phyloP scores from a whole-genome alignment of 768 basidiomycete species.

The Naganishia antarctica region DNA sequence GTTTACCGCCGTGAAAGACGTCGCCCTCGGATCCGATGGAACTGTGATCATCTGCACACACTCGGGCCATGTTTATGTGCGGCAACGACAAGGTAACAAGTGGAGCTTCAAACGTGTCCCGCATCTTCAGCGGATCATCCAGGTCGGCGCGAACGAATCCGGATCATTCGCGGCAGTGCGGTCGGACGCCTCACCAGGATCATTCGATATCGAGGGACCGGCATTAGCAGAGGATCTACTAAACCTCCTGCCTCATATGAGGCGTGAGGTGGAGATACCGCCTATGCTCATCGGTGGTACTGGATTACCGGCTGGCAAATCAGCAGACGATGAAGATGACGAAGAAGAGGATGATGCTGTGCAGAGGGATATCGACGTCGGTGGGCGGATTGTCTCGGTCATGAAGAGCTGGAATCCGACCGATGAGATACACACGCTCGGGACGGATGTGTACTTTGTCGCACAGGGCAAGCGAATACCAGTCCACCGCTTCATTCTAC shows the following conservation, averaged over 20 bases:
- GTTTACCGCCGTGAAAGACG: slow-evolving; percentile 80
- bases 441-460: slow-evolving; percentile 34
- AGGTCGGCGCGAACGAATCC: slow-evolving; percentile 76
- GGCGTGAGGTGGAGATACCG: slow-evolving; percentile 36
- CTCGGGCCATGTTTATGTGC: slow-evolving; percentile 88
- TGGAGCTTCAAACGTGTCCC: slow-evolving; percentile 74
- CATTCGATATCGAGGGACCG: slow-evolving; percentile 59
- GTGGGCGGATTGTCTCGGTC: slow-evolving; percentile 40
- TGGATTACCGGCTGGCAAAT: slow-evolving; percentile 17
- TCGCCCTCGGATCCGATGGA: slow-evolving; percentile 81
- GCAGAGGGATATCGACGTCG: slow-evolving; percentile 40
- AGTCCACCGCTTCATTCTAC: slow-evolving; percentile 65
- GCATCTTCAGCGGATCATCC: slow-evolving; percentile 74
- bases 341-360: slow-evolving; percentile 51
- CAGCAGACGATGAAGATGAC: slow-evolving; percentile 51
- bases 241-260: slow-evolving; percentile 61
- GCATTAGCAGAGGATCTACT: slow-evolving; percentile 64
- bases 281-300: slow-evolving; percentile 31
- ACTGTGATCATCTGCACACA: slow-evolving; percentile 86
- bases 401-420: slow-evolving; percentile 40
- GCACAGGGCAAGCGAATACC: slow-evolving; percentile 51
- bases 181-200: slow-evolving; percentile 62
- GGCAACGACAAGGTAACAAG: slow-evolving; percentile 57
- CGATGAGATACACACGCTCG: slow-evolving; percentile 26
- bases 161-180: slow-evolving; percentile 84